Base-by-base conservation (phyloP, 2,329 filamentous ascomycete genomes). In the Exserohilum turcica region DNA sequence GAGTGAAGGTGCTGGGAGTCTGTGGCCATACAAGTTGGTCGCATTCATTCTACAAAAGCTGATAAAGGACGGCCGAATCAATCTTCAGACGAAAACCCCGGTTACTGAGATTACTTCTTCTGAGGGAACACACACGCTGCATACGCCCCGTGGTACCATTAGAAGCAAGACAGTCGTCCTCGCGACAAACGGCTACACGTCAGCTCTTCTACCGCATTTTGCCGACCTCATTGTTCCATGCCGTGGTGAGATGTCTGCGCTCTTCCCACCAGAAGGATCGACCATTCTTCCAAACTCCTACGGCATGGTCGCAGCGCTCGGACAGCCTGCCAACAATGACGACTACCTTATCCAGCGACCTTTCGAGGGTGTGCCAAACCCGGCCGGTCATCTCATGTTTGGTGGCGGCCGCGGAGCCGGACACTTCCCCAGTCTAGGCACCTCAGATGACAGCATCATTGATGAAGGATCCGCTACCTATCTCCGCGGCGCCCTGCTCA, bases 1-100 rank as follows among this genome's bases (percentile, higher is more conserved):
- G 13, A 87, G 87, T 56, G 77, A 78, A 35, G 77, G 84, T 36
- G 89, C 90, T 0, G 89, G 86, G 0, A 85, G 85, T 61, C 70
- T 91, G 39, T 92, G 89, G 89, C 91, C 91, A 0, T 96, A 95
- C 74, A 95, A 94, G 75, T 82, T 95, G 15, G 86, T 96, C 2
- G 79, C 85, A 1, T 88, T 86, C 74, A 80, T 92, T 0, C 76
- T 96, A 0, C 84, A 90, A 67, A 73, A 77, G 7, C 80, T 90
- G 0, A 65, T 82, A 6, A 74, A 78, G 15, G 71, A 72, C 1
- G 74, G 69, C 2, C 70, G 67, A 8, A 85, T 92, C 66, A 92
- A 92, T 65, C 78, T 93, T 21, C 89, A 92, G 73, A 92, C 89
- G 5, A 84, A 82, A 52, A 92, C 89, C 13, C 84, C 88, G 0